Base-by-base conservation (phyloP, 805 yeast species). In the Ogataea methanolica region DNA sequence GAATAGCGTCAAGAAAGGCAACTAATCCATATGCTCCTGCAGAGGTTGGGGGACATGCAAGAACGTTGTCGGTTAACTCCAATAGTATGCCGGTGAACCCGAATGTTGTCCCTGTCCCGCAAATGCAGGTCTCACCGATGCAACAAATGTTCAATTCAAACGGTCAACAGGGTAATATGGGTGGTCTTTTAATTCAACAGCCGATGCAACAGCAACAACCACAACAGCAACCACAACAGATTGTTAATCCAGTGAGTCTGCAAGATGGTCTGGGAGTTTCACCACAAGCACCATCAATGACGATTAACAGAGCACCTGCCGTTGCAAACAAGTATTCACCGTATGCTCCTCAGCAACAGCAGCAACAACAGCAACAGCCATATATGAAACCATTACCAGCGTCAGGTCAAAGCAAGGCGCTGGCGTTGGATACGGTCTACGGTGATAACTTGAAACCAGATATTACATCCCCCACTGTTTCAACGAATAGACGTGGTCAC, bases 11-110 rank as follows among this genome's bases (percentile, higher is more conserved):
- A 2, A 45, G 57, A 37, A 53, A 49, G 38, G 19, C 59, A 4
- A 44, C 58, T 11, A 63, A 65, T 39, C 67, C 67, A 6, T 63
- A 63, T 54, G 68, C 67, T 22, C 69, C 69, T 15, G 53, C 62
- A 2, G 60, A 57, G 29, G 58, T 42, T 11, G 67, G 66, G 5
- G 68, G 67, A 2, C 69, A 61, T 49, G 58, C 60, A 5, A 55
- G 64, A 46, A 58, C 59, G 2, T 21, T 51, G 1, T 62, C 67
- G 2, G 44, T 45, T 1, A 40, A 59, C 6, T 46, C 58, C 1
- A 53, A 41, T n/a, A 54, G 59, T 7, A 37, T 39, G 23, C 60
- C 62, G 2, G 39, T 58, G 11, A 54, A 60, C 22, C 62, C 67
- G 8, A 61, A 52, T 26, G 55, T 62, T 14, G 53, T 63, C 33